Evolutionary conservation across 2,329 filamentous ascomycete genomes (phyloP).

Genomic region (Cercospora sesami): DNA sequence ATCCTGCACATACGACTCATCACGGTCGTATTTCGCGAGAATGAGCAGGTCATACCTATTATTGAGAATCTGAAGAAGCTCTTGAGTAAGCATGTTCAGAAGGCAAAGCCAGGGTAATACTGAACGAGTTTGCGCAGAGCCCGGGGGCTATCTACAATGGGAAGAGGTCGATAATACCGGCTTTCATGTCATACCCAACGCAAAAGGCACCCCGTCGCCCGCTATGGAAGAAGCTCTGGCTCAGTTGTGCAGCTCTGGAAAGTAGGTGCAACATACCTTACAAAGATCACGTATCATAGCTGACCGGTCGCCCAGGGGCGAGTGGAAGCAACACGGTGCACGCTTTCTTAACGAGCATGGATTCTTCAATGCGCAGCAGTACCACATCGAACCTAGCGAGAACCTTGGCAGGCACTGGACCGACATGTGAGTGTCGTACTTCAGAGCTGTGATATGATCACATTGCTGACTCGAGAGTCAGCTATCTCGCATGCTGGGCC

Average conservation of each 20-base stretch:
- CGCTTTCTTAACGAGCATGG: not conserved
- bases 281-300: not conserved
- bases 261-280: not conserved
- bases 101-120: too few species aligned
- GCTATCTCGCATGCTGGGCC: not conserved
- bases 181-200: not conserved
- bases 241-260: not conserved
- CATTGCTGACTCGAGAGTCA: not conserved
- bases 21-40: slow-evolving; percentile 5
- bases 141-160: not conserved
- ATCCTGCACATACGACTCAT: slow-evolving; percentile 12
- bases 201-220: not conserved
- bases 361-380: not conserved
- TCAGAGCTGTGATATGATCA: not conserved
- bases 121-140: not conserved
- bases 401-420: slow-evolving; percentile 1
- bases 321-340: not conserved
- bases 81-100: not conserved
- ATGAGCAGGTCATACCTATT: not conserved
- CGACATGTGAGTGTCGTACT: not conserved
- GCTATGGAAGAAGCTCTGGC: not conserved
- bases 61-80: not conserved
- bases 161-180: not conserved
- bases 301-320: not conserved
- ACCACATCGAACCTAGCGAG: not conserved